Base-by-base conservation (phyloP, 2,329 filamentous ascomycete genomes). In the Pseudopyrenochaeta lycopersici region DNA sequence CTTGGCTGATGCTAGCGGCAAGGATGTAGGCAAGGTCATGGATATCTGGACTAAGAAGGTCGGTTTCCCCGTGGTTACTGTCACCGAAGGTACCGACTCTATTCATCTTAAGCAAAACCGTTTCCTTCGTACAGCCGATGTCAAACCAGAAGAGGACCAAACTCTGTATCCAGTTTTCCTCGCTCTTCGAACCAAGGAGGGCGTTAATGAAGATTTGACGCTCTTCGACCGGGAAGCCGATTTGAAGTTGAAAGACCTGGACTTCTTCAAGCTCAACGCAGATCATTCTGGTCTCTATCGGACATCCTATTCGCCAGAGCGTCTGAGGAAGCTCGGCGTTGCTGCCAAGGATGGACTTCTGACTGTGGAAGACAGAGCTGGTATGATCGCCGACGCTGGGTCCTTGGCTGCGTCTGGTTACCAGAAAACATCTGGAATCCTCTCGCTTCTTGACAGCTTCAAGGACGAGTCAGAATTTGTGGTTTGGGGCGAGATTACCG, bases 21-120 rank as follows among this genome's bases (percentile, higher is more conserved):
- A 97, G 79, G 89, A 93, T 46, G 89, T 98, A 14, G 88, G 92
- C 68, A 85, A 91, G 57, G 90, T 97, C 51, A 97, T 97, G 88
- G 89, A 92, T 49, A 91, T 94, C 62, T 98, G 94, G 94, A 98
- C 94, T 46, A 97, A 97, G 84, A 90, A 97, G 68, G 90, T 98
- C 51, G 94, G 94, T 46, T 97, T 90, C 78, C 94, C 94, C 1
- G 93, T 98, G 33, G 85, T 98, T 40, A 90, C 89, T 7, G 92
- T 98, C 23, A 91, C 90, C 0, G 91, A 94, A 75, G 81, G 82
- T 21, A 83, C 88, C 42, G 89, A 85, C 55, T 88, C 88, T 17
- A 93, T 97, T 68, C 88, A 89, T 58, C 82, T 98, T 62, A 95
- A 95, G 83, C 94, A 98, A 78, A 97, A 97, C 78, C 90, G 94